Percentiles rank a stretch among this genome's conserved stretches.
Evolutionary conservation across 441 rosid species (phyloP).

Genomic region (Flueggea neowawraea): DNA sequence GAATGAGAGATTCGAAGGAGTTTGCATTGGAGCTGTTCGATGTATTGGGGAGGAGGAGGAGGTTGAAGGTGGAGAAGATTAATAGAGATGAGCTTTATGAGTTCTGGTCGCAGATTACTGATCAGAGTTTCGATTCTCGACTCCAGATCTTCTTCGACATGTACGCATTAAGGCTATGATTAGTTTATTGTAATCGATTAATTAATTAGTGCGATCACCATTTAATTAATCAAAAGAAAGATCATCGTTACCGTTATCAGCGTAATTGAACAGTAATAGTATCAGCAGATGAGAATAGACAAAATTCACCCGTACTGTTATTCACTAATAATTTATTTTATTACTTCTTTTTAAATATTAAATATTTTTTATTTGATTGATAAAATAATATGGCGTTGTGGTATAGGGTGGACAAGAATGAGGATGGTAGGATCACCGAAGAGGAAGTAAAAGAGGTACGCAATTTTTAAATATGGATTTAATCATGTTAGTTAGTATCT

Average conservation of each 20-base stretch:
- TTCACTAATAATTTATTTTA: background rate
- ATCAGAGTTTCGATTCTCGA: constrained; percentile 96
- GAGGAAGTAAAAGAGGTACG: constrained; percentile 90
- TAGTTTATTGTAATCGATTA: constrained; percentile 1
- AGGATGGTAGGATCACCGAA: constrained; percentile 83
- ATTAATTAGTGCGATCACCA: background rate
- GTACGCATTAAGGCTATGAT: constrained; percentile 31
- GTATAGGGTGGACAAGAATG: constrained; percentile 93
- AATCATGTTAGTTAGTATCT: background rate
- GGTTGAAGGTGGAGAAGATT: constrained; percentile 63
- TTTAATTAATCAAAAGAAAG: background rate
- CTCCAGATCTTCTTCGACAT: constrained; percentile 98
- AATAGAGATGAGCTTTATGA: constrained; percentile 82
- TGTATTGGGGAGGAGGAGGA: constrained; percentile 63
- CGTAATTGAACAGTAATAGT: background rate
- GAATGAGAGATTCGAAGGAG: constrained; percentile 95
- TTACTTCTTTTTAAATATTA: no score
- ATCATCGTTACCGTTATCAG: background rate
- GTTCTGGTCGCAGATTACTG: constrained; percentile 88
- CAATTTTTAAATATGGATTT: background rate
- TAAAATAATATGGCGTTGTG: background rate
- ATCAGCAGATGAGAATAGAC: background rate
- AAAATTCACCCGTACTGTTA: background rate
- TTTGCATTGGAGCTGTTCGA: constrained; percentile 87
- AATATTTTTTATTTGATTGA: background rate